Evolutionary conservation across 805 yeast genomes (phyloP).

Genomic region (Candida insectorum): DNA sequence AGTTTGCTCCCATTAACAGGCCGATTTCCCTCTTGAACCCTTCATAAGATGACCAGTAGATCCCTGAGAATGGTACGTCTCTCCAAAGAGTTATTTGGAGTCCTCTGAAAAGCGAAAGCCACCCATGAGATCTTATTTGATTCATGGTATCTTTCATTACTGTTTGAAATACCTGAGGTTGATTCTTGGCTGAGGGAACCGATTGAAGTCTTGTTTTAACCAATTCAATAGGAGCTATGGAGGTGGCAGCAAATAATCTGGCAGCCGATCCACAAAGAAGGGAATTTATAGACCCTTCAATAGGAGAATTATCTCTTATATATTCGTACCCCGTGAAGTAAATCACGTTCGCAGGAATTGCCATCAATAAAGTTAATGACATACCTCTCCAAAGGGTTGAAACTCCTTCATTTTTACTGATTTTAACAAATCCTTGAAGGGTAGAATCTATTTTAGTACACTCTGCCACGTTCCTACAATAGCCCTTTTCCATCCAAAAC

Average conservation of each 20-base stretch:
- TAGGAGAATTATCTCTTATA: constrained; percentile 65
- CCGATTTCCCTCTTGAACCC: constrained; percentile 28
- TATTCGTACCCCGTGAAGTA: constrained; percentile 93
- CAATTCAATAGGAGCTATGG: constrained; percentile 83
- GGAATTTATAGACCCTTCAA: constrained; percentile 51
- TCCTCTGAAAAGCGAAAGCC: constrained; percentile 73
- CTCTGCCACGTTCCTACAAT: constrained; percentile 32
- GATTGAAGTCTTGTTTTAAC: constrained; percentile 87
- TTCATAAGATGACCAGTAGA: constrained; percentile 91
- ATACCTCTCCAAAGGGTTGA: constrained; percentile 86
- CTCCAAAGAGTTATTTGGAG: constrained; percentile 88
- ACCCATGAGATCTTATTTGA: constrained; percentile 56
- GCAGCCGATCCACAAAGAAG: constrained; percentile 83
- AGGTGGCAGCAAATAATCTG: constrained; percentile 76
- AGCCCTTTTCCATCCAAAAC: constrained; percentile 17
- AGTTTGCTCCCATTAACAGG: constrained; percentile 19
- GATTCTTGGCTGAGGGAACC: constrained; percentile 51
- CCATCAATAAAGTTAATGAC: constrained; percentile 77
- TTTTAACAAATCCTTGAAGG: constrained; percentile 64
- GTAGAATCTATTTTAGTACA: constrained; percentile 65
- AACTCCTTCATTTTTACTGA: constrained; percentile 70
- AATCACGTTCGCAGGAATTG: constrained; percentile 88
- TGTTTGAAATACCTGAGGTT: constrained; percentile 35
- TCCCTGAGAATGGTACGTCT: constrained; percentile 95
- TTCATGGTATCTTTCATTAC: constrained; percentile 51